A percentile compares a stretch with the other conserved stretches of the same genome.
These are phyloP conservation scores for Cladophialophora immunda DNA, from an alignment of 2,329 filamentous ascomycete species.

Conservation along the genomic window DNA sequence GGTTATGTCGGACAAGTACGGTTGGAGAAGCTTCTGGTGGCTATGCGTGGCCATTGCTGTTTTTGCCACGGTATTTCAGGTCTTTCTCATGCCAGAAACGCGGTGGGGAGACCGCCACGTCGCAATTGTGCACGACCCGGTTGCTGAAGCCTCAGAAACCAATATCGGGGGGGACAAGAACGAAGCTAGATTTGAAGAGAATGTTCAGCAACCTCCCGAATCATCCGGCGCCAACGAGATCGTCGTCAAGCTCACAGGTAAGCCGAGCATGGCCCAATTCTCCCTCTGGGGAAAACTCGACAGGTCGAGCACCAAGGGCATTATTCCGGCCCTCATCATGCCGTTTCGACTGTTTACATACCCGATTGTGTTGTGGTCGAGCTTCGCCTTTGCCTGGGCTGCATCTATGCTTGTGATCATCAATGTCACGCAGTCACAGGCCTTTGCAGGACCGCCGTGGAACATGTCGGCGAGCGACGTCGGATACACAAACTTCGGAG, in stretches of 20 bases:
- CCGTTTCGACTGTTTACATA: constrained; percentile 56
- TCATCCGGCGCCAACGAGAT: constrained; percentile 4
- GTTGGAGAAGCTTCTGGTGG: constrained; percentile 59
- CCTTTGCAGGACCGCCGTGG: constrained; percentile 58
- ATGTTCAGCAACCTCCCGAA: background rate
- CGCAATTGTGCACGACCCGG: constrained; percentile 10
- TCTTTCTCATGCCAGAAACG: constrained; percentile 55
- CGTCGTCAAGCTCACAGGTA: constrained; percentile 27
- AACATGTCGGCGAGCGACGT: constrained; percentile 54
- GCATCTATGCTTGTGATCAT: constrained; percentile 57
- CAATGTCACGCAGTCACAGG: constrained; percentile 60
- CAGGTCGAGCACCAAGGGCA: constrained; percentile 3
- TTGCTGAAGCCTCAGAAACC: background rate
- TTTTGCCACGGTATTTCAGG: constrained; percentile 51
- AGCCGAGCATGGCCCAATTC: constrained; percentile 49
- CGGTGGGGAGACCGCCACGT: constrained; percentile 42
- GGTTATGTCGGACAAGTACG: constrained; percentile 51
- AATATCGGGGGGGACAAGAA: background rate
- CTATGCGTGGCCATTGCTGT: constrained; percentile 51
- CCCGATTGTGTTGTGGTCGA: constrained; percentile 54
- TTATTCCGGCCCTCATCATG: constrained; percentile 38
- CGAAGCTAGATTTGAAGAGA: constrained; percentile 17
- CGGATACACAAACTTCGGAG: constrained; percentile 61
- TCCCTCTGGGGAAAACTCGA: constrained; percentile 25
- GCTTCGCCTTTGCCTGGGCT: constrained; percentile 46